phyloP scores from a whole-genome alignment of 495 filamentous ascomycete genomes.

The Talaromyces thailandensis region DNA sequence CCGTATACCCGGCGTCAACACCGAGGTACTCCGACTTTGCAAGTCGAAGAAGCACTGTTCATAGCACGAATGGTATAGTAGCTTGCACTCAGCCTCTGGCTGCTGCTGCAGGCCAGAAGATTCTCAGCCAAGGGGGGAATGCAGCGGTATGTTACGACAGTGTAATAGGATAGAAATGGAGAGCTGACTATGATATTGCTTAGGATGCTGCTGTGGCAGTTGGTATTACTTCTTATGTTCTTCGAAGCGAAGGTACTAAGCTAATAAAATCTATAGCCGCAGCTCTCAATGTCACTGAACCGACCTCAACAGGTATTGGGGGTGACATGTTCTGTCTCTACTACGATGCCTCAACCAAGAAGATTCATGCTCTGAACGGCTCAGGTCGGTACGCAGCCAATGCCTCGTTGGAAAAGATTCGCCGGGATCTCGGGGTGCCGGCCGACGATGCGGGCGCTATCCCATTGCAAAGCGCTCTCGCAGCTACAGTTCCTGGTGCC shows the following conservation, averaged over 20 bases:
- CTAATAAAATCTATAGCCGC: conserved; percentile 45
- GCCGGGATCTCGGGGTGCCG: conserved; percentile 57
- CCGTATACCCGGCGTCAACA: conserved; percentile 54
- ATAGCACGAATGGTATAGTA: conserved; percentile 89
- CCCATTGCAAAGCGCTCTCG: conserved; percentile 67
- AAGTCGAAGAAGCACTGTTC: conserved; percentile 82
- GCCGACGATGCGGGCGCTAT: conserved; percentile 55
- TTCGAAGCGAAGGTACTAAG: conserved; percentile 8
- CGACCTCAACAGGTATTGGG: conserved; percentile 89
- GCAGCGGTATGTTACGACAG: conserved; percentile 58
- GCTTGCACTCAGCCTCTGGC: conserved; percentile 88
- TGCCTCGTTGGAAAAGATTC: conserved; percentile 58
- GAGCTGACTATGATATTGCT: not conserved
- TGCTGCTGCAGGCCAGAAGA: conserved; percentile 73
- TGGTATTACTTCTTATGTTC: conserved; percentile 25
- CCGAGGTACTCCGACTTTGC: conserved; percentile 58
- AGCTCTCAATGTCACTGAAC: conserved; percentile 87
- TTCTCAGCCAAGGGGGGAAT: conserved; percentile 83
- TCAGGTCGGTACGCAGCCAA: conserved; percentile 73
- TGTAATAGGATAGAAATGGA: not conserved
- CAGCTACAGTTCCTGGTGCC: conserved; percentile 81
- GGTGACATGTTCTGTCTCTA: conserved; percentile 97
- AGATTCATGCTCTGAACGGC: conserved; percentile 80
- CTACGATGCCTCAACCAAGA: conserved; percentile 75
- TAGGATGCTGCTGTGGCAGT: conserved; percentile 93